Conservation (phyloP, 2,329 filamentous ascomycete genomes). For the Sordariomycetes sp. region DNA sequence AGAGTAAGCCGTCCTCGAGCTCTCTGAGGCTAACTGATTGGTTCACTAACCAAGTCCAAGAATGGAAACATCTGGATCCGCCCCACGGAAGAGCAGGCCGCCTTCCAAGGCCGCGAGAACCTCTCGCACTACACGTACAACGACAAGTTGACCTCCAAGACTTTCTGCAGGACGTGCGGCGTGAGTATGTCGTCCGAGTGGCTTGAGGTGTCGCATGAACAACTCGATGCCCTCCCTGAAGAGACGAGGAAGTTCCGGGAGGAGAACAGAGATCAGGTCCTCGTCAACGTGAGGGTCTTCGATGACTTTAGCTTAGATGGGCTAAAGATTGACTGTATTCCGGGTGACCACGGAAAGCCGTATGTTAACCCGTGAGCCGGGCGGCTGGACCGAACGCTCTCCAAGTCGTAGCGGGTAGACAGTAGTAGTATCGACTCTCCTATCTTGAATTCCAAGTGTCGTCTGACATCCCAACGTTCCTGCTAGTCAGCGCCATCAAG, state of each 20-base stretch:
- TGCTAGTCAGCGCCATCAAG: too few species aligned
- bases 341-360: slow-evolving; percentile 14
- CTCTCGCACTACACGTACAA: slow-evolving; percentile 26
- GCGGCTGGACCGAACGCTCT: background rate
- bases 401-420: background rate
- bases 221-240: slow-evolving; percentile 16
- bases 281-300: slow-evolving; percentile 25
- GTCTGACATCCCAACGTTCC: too few species aligned
- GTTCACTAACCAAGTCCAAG: background rate
- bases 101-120: slow-evolving; percentile 21
- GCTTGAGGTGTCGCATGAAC: slow-evolving; percentile 18
- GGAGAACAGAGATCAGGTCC: slow-evolving; percentile 8
- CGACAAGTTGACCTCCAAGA: slow-evolving; percentile 18
- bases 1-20: slow-evolving; percentile 18
- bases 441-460: too few species aligned
- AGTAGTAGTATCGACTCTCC: background rate
- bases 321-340: slow-evolving; percentile 11
- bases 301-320: slow-evolving; percentile 20
- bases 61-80: slow-evolving; percentile 29
- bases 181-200: slow-evolving; percentile 23
- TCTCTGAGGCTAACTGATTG: background rate
- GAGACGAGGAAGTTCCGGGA: background rate
- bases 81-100: slow-evolving; percentile 22
- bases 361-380: slow-evolving; percentile 26
- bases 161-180: slow-evolving; percentile 35